phyloP scores from a whole-genome alignment of 768 basidiomycete genomes.

The Mycena vulgaris region DNA sequence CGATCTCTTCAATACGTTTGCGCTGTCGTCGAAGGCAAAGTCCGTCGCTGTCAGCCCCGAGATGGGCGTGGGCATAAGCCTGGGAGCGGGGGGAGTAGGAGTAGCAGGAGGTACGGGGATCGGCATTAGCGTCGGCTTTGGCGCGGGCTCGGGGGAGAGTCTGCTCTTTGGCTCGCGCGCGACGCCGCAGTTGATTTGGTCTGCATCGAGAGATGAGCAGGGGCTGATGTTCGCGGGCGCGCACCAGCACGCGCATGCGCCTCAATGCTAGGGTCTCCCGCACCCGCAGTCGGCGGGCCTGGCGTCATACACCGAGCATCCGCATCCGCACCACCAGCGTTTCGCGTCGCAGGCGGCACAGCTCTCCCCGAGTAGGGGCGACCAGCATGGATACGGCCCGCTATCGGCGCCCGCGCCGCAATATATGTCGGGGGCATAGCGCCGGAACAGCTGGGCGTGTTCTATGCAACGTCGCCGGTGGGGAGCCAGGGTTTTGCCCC shows the following conservation, averaged over 20 bases:
- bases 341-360: constrained; percentile 32
- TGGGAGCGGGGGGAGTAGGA: too few relatives aligned
- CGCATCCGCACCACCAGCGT: background rate
- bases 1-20: constrained; percentile 34
- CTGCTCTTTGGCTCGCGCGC: constrained; percentile 28
- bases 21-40: constrained; percentile 12
- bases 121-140: too few relatives aligned
- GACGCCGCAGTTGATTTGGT: constrained; percentile 37
- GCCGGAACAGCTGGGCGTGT: constrained; percentile 17
- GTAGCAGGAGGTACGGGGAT: too few relatives aligned
- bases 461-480: constrained; percentile 18
- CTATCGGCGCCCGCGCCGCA: constrained; percentile 13
- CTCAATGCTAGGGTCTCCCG: too few relatives aligned
- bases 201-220: constrained; percentile 35
- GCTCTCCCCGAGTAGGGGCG: constrained; percentile 28
- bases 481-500: constrained; percentile 8
- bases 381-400: constrained; percentile 30
- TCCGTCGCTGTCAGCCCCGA: background rate
- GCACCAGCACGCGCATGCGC: too few relatives aligned
- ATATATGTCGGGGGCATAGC: constrained; percentile 1
- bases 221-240: constrained; percentile 30
- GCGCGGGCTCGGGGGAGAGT: background rate
- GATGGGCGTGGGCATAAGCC: too few relatives aligned
- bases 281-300: constrained; percentile 26
- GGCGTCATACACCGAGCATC: constrained; percentile 23